Conservation (phyloP, 78 protist genomes). For the Cavenderia fasciculata region DNA sequence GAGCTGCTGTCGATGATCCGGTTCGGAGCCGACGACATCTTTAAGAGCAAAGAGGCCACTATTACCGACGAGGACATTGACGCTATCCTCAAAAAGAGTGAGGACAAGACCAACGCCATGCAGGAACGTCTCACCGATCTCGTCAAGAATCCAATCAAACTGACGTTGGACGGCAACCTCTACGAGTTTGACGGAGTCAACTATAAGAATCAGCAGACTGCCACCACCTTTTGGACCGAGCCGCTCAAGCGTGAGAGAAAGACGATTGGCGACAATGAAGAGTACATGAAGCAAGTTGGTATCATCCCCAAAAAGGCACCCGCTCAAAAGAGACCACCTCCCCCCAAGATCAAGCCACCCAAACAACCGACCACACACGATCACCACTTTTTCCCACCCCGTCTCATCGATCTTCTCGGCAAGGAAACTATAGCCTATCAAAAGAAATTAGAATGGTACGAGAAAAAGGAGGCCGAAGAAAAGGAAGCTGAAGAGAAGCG, state of each 20-base stretch:
- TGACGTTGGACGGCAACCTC: slow-evolving; percentile 79
- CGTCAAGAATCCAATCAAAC: slow-evolving; percentile 11
- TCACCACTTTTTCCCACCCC: slow-evolving; percentile 83
- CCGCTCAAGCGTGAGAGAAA: slow-evolving; percentile 82
- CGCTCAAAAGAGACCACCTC: not conserved
- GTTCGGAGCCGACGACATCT: slow-evolving; percentile 95
- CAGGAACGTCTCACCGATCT: slow-evolving; percentile 18
- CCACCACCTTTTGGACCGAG: slow-evolving; percentile 28
- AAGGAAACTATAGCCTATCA: slow-evolving; percentile 60
- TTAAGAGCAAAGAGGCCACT: slow-evolving; percentile 59
- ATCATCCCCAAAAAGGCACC: not conserved
- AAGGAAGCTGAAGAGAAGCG: not conserved
- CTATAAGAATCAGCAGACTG: slow-evolving; percentile 27
- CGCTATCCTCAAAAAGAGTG: slow-evolving; percentile 83
- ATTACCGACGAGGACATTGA: slow-evolving; percentile 88
- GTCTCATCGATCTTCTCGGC: slow-evolving; percentile 57
- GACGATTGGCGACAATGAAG: slow-evolving; percentile 21
- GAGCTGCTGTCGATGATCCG: slow-evolving; percentile 92
- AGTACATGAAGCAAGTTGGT: slow-evolving; percentile 25
- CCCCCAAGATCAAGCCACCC: slow-evolving; percentile 39
- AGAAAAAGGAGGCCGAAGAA: slow-evolving; percentile 40
- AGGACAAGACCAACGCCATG: slow-evolving; percentile 67
- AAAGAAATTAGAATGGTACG: slow-evolving; percentile 31
- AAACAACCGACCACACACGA: slow-evolving; percentile 57
- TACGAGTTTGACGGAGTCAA: slow-evolving; percentile 94